Evolutionary conservation across 306 rosid species (phyloP).

Genomic region (Trifolium repens): DNA sequence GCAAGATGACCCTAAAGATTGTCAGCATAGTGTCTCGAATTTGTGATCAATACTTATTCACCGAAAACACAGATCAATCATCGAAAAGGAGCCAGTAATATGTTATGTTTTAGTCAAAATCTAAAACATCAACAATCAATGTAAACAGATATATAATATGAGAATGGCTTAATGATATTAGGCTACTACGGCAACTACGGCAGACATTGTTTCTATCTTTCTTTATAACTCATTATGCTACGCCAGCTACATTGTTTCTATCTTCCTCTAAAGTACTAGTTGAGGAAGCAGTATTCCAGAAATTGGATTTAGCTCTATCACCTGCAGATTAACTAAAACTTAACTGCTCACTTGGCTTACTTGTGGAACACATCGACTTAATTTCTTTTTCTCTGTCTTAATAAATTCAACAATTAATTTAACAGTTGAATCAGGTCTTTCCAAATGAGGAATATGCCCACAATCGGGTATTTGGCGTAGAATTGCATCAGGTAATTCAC

Average conservation of each 20-base stretch:
- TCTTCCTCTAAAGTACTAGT: constrained; percentile 16
- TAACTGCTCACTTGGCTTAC: constrained; percentile 32
- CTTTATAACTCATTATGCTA: not conserved
- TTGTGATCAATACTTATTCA: not conserved
- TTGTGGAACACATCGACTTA: constrained; percentile 40
- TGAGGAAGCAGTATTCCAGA: not conserved
- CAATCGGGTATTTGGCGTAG: constrained; percentile 77
- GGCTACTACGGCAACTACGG: constrained; percentile 18
- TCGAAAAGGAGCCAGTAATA: not conserved
- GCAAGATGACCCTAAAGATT: not conserved
- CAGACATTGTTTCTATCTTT: constrained; percentile 16
- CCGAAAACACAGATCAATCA: constrained; percentile 14
- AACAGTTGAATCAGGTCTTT: constrained; percentile 67
- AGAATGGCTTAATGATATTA: constrained; percentile 11
- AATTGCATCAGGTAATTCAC: constrained; percentile 75
- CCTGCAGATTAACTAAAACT: constrained; percentile 29
- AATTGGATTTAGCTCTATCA: constrained; percentile 27
- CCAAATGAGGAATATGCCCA: constrained; percentile 92
- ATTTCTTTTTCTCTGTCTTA: constrained; percentile 50
- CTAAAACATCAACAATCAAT: constrained; percentile 24
- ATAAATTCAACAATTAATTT: constrained; percentile 69
- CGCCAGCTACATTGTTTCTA: constrained; percentile 17
- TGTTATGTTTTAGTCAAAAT: constrained; percentile 1
- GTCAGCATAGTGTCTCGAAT: not conserved
- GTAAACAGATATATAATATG: not conserved